Evolutionary conservation across 371 early-diverging fungal genomes (phyloP).

Genomic region (Mortierella sp.): DNA sequence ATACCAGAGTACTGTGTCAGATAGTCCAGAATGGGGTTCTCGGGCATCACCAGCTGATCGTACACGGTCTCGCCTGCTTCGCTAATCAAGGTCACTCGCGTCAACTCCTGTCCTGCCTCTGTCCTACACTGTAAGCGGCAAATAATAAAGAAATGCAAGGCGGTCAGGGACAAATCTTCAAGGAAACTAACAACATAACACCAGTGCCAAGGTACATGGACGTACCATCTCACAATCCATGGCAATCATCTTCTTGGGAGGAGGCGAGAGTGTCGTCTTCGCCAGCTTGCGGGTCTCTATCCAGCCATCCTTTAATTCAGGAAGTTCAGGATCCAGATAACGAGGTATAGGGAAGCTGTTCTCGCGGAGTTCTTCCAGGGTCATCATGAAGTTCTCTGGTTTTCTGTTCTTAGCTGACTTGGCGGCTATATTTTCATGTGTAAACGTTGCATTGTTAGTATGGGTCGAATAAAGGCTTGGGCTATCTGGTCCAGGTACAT

Average conservation of each 20-base stretch:
- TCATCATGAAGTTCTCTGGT: constrained; percentile 65
- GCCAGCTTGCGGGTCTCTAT: constrained; percentile 60
- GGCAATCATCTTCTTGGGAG: constrained; percentile 67
- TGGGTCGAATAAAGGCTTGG: no score
- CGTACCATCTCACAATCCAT: constrained; percentile 90
- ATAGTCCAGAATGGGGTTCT: constrained; percentile 76
- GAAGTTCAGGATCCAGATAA: constrained; percentile 40
- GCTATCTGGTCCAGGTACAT: no score
- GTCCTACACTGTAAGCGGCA: constrained; percentile 68
- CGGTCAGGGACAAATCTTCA: neutral
- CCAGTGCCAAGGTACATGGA: neutral
- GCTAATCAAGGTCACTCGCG: constrained; percentile 78
- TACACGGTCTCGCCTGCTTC: constrained; percentile 64
- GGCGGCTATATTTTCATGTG: constrained; percentile 6
- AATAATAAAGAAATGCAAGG: no score
- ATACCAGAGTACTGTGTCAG: constrained; percentile 82
- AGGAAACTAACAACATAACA: neutral
- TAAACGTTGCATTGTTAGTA: neutral
- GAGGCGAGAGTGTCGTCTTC: constrained; percentile 39
- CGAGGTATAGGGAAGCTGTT: constrained; percentile 69
- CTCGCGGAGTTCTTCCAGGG: constrained; percentile 62
- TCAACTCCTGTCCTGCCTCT: constrained; percentile 74
- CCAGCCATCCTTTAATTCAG: constrained; percentile 64
- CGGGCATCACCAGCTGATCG: constrained; percentile 82
- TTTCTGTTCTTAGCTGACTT: constrained; percentile 43